phyloP scores from a whole-genome alignment of 2,329 filamentous ascomycete species.

The Chaetomium olivaceum region DNA sequence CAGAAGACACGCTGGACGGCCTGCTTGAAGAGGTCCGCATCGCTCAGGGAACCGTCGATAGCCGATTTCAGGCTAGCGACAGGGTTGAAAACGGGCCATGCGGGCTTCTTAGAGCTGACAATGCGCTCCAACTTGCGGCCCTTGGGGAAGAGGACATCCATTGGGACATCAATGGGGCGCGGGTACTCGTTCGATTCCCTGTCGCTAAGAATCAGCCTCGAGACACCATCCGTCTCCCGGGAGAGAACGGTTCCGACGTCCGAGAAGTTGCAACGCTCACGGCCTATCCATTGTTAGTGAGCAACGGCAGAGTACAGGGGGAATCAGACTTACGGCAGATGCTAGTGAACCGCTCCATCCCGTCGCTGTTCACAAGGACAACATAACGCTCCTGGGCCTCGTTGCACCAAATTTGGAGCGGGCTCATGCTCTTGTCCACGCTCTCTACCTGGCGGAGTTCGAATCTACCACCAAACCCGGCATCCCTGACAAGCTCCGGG shows the following conservation, averaged over 20 bases:
- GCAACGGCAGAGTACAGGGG: not conserved
- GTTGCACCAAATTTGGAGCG: conserved; percentile 96
- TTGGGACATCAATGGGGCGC: conserved; percentile 82
- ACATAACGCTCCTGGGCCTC: conserved; percentile 97
- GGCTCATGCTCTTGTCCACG: conserved; percentile 88
- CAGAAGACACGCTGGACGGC: conserved; percentile 80
- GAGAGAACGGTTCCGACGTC: conserved; percentile 78
- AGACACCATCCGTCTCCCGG: conserved; percentile 61
- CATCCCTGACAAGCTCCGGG: conserved; percentile 88
- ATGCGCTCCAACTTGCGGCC: conserved; percentile 77
- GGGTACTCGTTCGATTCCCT: conserved; percentile 73
- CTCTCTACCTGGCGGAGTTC: conserved; percentile 93
- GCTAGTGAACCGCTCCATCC: conserved; percentile 72
- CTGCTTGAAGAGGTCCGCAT: conserved; percentile 57
- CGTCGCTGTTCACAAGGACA: conserved; percentile 77
- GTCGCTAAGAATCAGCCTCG: conserved; percentile 78
- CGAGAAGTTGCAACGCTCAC: conserved; percentile 91
- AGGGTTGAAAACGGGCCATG: conserved; percentile 72
- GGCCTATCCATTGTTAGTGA: conserved; percentile 47
- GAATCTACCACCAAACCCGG: conserved; percentile 85
- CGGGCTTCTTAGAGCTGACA: conserved; percentile 68
- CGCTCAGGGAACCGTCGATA: conserved; percentile 54
- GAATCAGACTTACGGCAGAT: conserved; percentile 55
- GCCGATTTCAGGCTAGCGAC: conserved; percentile 63
- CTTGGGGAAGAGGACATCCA: conserved; percentile 85